These are phyloP conservation scores for Alternaria tenuissima DNA, from an alignment of 2,329 filamentous ascomycete genomes.

Conservation along the genomic window DNA sequence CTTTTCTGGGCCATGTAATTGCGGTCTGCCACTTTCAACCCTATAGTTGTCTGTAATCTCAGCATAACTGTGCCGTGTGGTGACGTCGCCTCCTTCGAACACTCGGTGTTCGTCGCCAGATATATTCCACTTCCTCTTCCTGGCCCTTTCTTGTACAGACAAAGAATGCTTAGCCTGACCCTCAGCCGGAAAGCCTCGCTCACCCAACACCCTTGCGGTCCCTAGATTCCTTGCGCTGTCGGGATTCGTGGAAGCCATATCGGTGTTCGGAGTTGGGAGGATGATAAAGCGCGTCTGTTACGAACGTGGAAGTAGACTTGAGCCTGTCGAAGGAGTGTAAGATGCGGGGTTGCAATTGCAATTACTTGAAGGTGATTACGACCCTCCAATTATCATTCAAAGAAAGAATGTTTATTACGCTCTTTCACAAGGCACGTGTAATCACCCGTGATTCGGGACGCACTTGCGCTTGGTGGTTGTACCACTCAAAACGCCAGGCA, in stretches of 20 bases:
- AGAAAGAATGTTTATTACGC: not conserved
- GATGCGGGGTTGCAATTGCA: not conserved
- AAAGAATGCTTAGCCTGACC: not conserved
- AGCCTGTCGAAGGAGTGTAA: not conserved
- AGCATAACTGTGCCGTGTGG: not conserved
- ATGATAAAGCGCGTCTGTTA: not conserved
- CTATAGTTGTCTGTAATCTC: no score
- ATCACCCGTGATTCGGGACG: not conserved
- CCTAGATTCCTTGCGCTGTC: not conserved
- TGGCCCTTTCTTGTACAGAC: not conserved
- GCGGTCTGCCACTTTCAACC: not conserved
- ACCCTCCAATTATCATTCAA: not conserved
- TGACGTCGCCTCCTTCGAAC: not conserved
- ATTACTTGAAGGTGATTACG: not conserved
- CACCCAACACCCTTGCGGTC: not conserved
- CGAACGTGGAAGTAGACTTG: not conserved
- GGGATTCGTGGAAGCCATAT: constrained; percentile 1
- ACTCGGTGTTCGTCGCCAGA: not conserved
- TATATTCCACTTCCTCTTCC: not conserved
- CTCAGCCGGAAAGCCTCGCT: not conserved
- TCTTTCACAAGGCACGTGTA: not conserved
- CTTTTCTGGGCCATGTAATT: not conserved
- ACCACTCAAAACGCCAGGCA: not conserved
- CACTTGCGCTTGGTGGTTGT: not conserved
- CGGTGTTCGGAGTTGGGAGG: not conserved